A percentile compares a stretch with the other conserved stretches of the same genome.
These are phyloP conservation scores for Avena atlantica DNA, from an alignment of 176 grass and related monocot species.

Conservation along the genomic window DNA sequence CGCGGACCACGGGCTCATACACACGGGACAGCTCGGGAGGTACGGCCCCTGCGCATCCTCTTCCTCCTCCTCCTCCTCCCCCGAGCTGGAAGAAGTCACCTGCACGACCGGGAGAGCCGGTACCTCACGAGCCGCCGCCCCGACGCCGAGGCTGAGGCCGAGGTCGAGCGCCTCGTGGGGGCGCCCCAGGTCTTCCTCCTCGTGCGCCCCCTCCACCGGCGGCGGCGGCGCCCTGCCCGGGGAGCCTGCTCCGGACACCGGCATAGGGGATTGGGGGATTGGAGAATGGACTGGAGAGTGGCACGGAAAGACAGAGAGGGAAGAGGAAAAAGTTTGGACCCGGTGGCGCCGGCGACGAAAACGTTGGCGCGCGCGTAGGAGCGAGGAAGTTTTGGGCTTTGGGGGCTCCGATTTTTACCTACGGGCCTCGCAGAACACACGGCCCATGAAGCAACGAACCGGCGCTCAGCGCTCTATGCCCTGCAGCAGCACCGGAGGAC, in stretches of 20 bases:
- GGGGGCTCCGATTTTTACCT: background rate
- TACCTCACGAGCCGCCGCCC: background rate
- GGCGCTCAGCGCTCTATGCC: background rate
- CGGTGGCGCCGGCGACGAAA: conserved; percentile 33
- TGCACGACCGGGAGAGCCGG: background rate
- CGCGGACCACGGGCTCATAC: conserved; percentile 71
- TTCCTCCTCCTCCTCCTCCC: conserved; percentile 35
- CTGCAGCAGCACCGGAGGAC: background rate
- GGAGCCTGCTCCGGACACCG: conserved; percentile 26
- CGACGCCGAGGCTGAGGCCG: background rate
- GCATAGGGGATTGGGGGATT: conserved; percentile 27
- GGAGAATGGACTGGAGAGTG: conserved; percentile 7
- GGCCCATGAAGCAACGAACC: background rate
- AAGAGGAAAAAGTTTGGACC: background rate
- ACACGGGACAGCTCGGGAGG: conserved; percentile 73
- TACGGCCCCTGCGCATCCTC: conserved; percentile 35
- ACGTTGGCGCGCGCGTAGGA: conserved; percentile 42
- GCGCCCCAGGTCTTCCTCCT: background rate
- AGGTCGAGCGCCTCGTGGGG: background rate
- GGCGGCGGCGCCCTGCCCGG: conserved; percentile 11
- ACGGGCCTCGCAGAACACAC: background rate
- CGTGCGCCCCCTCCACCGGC: conserved; percentile 34
- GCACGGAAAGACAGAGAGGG: background rate
- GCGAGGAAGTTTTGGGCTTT: background rate
- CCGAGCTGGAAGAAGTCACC: conserved; percentile 31